phyloP scores from a whole-genome alignment of 2,329 filamentous ascomycete genomes.

The Alternaria triticina region DNA sequence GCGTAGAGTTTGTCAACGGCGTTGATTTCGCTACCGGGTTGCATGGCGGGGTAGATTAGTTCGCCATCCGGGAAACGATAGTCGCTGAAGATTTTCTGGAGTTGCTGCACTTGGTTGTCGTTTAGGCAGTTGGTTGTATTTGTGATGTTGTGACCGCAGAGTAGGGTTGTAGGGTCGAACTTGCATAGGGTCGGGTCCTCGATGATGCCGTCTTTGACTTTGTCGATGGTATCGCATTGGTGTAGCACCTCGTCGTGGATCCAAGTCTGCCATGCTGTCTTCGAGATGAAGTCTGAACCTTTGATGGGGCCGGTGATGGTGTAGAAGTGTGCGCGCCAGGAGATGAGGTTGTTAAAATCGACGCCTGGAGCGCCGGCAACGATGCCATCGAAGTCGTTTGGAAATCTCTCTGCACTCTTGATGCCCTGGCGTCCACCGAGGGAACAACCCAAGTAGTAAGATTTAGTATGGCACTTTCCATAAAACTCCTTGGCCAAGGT shows the following conservation, averaged over 20 bases:
- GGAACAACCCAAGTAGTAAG: slow-evolving; percentile 46
- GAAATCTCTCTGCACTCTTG: slow-evolving; percentile 35
- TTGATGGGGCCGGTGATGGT: slow-evolving; percentile 30
- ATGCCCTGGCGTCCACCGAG: slow-evolving; percentile 44
- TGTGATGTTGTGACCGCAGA: slow-evolving; percentile 37
- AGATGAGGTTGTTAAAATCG: slow-evolving; percentile 38
- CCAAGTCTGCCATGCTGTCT: slow-evolving; percentile 30
- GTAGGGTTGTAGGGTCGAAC: slow-evolving; percentile 48
- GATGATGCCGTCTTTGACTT: slow-evolving; percentile 56
- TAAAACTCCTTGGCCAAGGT: slow-evolving; percentile 49
- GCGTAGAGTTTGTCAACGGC: slow-evolving; percentile 47
- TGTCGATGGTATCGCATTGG: slow-evolving; percentile 59
- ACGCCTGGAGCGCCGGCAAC: slow-evolving; percentile 41
- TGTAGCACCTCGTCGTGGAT: slow-evolving; percentile 54
- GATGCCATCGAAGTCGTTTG: slow-evolving; percentile 45
- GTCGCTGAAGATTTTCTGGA: slow-evolving; percentile 52
- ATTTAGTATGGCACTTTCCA: slow-evolving; percentile 44
- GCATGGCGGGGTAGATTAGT: slow-evolving; percentile 57
- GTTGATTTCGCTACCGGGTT: slow-evolving; percentile 54
- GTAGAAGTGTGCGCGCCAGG: slow-evolving; percentile 41
- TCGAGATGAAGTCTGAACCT: slow-evolving; percentile 30
- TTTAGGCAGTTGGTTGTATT: slow-evolving; percentile 50
- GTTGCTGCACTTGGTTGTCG: slow-evolving; percentile 49
- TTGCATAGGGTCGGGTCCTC: slow-evolving; percentile 49
- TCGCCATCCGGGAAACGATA: slow-evolving; percentile 51